Percentiles rank a stretch among this genome's conserved stretches.
These are phyloP conservation scores for Schizophyllum commune DNA, from an alignment of 1,284 basidiomycete species.

Conservation along the genomic window DNA sequence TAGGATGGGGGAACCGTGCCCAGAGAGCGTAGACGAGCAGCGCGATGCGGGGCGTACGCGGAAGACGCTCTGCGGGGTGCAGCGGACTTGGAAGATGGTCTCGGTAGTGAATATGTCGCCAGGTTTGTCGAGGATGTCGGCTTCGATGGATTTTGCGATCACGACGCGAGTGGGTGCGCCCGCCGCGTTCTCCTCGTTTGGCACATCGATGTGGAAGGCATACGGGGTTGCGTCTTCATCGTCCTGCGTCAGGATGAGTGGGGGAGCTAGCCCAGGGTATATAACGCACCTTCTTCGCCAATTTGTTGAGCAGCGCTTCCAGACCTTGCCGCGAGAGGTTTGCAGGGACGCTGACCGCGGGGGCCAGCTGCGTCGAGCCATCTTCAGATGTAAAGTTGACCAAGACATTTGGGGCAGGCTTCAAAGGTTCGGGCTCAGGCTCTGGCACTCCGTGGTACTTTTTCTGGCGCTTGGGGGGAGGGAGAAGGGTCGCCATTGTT, in stretches of 20 bases:
- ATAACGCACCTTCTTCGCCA: conserved; percentile 58
- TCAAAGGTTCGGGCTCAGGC: conserved; percentile 47
- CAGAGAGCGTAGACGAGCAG: conserved; percentile 88
- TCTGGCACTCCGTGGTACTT: conserved; percentile 67
- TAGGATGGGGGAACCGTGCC: conserved; percentile 89
- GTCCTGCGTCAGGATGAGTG: conserved; percentile 9
- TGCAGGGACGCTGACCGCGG: conserved; percentile 82
- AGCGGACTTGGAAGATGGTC: conserved; percentile 81
- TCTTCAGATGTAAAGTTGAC: conserved; percentile 90
- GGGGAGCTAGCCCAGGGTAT: not conserved
- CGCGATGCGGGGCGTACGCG: conserved; percentile 88
- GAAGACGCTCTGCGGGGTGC: conserved; percentile 95
- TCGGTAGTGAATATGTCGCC: conserved; percentile 73
- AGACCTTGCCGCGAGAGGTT: conserved; percentile 80
- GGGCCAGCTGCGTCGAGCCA: conserved; percentile 73
- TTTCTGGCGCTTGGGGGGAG: conserved; percentile 81
- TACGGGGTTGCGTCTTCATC: conserved; percentile 87
- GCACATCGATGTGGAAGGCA: conserved; percentile 75
- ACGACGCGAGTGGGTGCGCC: conserved; percentile 72
- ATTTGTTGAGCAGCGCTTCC: conserved; percentile 80
- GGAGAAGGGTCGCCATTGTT: conserved; percentile 73
- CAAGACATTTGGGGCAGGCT: conserved; percentile 62
- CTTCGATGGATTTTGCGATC: conserved; percentile 71
- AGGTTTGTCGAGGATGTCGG: conserved; percentile 70
- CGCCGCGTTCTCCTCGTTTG: conserved; percentile 40